Evolutionary conservation across 176 grass and related monocot genomes (phyloP), one percentile per base, ranked within the genome.

Genomic region (Oryza coarctata): DNA sequence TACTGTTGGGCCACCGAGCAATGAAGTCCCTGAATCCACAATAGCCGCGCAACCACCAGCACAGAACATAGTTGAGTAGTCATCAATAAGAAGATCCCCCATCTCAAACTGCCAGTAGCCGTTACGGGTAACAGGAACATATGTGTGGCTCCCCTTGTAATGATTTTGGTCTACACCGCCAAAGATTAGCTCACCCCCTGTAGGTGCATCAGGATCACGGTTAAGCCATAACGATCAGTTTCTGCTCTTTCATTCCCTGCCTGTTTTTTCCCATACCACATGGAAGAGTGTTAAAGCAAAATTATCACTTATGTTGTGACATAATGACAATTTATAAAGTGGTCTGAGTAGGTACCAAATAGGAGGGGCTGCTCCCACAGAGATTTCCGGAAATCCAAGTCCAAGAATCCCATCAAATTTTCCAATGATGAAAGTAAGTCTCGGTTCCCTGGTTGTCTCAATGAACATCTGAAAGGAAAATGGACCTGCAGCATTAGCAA

Each of bases 341-440:
- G 34, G 65, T 40, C 34, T 72, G 13, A 73, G 66, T 63, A 35
- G 4, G 25, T 93, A 98, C 95, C 95, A 98, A 69, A 98, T 71
- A 36, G 95, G 95, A 30, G 92, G 90, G 18, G 76, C 79, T 22
- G 26, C 47, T 52, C 88, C 95, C 47, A 98, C 95, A 57, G 92
- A 95, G 78, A 98, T 98, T 80, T 98, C 92, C 1, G 85, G 95
- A 78, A 88, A 98, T 65, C 95, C 95, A 41, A 98, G 95, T 23
- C 95, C 95, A 70, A 98, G 82, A 82, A 98, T 95, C 15, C 95
- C 95, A 84, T 98, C 95, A 78, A 98, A 98, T 68, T 98, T 98
- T 26, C 86, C 90, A 44, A 95, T 43, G 64, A 98, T 40, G 71
- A 98, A 98, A 73, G 82, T 63, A 63, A 86, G 57, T 25, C 95